phyloP scores from a whole-genome alignment of 2,329 filamentous ascomycete genomes.

The Colletotrichum siamense region DNA sequence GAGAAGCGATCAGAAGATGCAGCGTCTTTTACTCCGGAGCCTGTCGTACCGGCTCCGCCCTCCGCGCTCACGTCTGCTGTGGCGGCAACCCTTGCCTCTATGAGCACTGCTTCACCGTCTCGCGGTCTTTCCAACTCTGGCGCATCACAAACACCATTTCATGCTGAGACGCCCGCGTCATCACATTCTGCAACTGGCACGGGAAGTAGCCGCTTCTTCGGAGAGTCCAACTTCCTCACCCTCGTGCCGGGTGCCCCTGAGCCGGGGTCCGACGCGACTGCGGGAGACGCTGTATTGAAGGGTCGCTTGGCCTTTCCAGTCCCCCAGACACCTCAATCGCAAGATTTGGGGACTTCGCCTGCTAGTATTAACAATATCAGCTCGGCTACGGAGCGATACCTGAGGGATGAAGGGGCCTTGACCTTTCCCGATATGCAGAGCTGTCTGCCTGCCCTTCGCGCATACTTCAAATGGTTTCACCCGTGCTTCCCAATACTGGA shows the following conservation, averaged over 20 bases:
- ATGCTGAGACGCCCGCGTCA: constrained; percentile 10
- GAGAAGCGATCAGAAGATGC: not conserved
- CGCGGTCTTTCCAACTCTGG: not conserved
- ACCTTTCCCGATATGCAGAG: constrained; percentile 24
- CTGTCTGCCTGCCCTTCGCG: constrained; percentile 37
- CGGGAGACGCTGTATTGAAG: not conserved
- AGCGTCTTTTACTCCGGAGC: not conserved
- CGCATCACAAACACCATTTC: not conserved
- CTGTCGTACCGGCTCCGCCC: not conserved
- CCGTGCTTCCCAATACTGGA: constrained; percentile 61
- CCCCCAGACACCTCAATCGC: constrained; percentile 11
- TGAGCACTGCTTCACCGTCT: constrained; percentile 17
- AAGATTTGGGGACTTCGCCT: not conserved
- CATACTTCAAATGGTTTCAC: constrained; percentile 63
- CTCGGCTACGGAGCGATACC: constrained; percentile 23
- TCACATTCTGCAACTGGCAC: not conserved
- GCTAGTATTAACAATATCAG: constrained; percentile 19
- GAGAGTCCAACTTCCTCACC: constrained; percentile 44
- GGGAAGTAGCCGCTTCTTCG: constrained; percentile 35
- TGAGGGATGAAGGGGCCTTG: constrained; percentile 26
- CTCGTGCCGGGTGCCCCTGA: constrained; percentile 25
- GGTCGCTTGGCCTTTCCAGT: constrained; percentile 23
- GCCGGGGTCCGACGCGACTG: not conserved
- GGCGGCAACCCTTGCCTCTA: constrained; percentile 2
- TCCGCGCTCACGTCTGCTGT: not conserved